phyloP scores from a whole-genome alignment of 2,329 filamentous ascomycete species.

The Xylariaceae sp. region DNA sequence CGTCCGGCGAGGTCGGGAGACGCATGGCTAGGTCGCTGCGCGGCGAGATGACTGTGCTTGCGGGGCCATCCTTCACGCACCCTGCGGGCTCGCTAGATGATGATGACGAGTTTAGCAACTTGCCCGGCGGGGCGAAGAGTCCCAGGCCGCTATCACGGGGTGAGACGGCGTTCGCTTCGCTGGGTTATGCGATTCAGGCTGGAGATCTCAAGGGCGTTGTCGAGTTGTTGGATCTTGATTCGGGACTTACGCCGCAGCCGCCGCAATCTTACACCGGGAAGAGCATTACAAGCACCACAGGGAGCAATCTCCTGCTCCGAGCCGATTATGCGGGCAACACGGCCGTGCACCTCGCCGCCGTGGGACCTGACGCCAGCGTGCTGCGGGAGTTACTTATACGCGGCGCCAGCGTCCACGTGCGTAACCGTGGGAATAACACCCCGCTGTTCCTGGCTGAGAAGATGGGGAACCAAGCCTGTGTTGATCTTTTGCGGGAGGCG shows the following conservation, averaged over 20 bases:
- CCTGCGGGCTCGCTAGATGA: slow-evolving; percentile 53
- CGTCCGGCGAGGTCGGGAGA: slow-evolving; percentile 60
- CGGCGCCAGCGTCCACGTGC: slow-evolving; percentile 63
- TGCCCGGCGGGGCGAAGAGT: slow-evolving; percentile 58
- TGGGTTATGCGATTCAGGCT: slow-evolving; percentile 75
- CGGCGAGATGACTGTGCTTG: slow-evolving; percentile 79
- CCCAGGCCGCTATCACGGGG: slow-evolving; percentile 42
- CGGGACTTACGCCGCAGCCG: slow-evolving; percentile 33
- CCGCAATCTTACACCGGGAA: too few relatives aligned
- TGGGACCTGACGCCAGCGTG: slow-evolving; percentile 50
- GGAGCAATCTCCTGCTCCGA: slow-evolving; percentile 63
- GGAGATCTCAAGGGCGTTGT: slow-evolving; percentile 63
- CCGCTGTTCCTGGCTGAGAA: slow-evolving; percentile 61
- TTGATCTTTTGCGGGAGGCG: slow-evolving; percentile 51
- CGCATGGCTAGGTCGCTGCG: slow-evolving; percentile 72
- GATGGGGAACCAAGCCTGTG: slow-evolving; percentile 51
- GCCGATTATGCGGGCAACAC: slow-evolving; percentile 82
- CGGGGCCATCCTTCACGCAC: slow-evolving; percentile 71
- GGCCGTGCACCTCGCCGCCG: slow-evolving; percentile 54
- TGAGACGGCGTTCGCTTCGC: slow-evolving; percentile 65
- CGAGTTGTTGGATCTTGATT: slow-evolving; percentile 63
- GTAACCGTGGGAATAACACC: slow-evolving; percentile 63
- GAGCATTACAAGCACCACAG: slow-evolving; percentile 46
- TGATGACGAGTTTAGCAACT: slow-evolving; percentile 34
- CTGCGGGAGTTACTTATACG: slow-evolving; percentile 55